These are phyloP conservation scores for Nigrospora osmanthi DNA, from an alignment of 2,329 filamentous ascomycete species.

Conservation along the genomic window DNA sequence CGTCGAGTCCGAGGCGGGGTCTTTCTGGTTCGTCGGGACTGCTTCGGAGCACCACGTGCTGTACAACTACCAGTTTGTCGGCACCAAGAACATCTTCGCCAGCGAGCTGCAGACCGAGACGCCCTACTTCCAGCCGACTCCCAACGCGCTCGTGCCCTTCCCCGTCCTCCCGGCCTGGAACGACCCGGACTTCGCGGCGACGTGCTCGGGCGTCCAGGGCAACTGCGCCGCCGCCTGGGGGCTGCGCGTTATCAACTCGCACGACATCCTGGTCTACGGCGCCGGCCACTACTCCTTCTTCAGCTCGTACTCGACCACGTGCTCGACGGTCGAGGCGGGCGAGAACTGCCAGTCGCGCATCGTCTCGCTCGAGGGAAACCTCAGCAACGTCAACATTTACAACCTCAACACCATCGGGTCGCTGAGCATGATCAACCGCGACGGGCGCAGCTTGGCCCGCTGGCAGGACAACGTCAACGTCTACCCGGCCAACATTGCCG, in stretches of 20 bases:
- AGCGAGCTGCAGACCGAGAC: constrained; percentile 60
- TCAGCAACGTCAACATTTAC: constrained; percentile 29
- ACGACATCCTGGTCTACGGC: constrained; percentile 46
- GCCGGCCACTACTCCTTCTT: constrained; percentile 55
- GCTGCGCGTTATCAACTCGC: constrained; percentile 46
- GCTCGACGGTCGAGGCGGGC: constrained; percentile 24
- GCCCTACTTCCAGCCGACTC: constrained; percentile 50
- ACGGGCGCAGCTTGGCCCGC: constrained; percentile 19
- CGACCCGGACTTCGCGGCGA: constrained; percentile 40
- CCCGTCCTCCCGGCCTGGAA: constrained; percentile 22
- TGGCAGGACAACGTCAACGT: constrained; percentile 23
- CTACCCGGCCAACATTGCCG: constrained; percentile 20
- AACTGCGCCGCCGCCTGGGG: constrained; percentile 47
- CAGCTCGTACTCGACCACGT: constrained; percentile 45
- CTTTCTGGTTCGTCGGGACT: constrained; percentile 51
- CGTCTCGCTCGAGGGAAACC: constrained; percentile 26
- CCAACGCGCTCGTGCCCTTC: constrained; percentile 46
- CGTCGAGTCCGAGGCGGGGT: constrained; percentile 28
- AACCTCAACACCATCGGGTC: constrained; percentile 39
- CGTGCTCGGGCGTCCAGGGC: constrained; percentile 27
- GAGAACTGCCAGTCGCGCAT: constrained; percentile 31
- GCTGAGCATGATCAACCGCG: constrained; percentile 26
- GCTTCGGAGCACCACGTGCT: constrained; percentile 52
- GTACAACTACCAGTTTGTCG: constrained; percentile 55
- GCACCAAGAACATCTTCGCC: constrained; percentile 49